phyloP scores from a whole-genome alignment of 768 basidiomycete species.

The Serendipita sp. region DNA sequence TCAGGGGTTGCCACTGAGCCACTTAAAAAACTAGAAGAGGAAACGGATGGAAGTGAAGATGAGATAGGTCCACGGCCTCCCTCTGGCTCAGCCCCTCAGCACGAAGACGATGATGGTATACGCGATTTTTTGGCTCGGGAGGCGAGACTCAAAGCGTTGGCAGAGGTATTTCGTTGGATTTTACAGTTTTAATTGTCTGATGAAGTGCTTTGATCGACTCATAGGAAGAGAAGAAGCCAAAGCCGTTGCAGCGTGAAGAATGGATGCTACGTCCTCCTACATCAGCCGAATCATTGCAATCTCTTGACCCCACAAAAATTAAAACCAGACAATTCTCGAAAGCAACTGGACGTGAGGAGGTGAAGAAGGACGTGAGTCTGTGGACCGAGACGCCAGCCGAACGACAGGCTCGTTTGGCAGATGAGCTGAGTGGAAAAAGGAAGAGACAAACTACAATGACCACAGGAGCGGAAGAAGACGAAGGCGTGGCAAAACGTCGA shows the following conservation, averaged over 20 bases:
- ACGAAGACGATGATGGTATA: constrained; percentile 44
- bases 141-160: constrained; percentile 50
- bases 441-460: constrained; percentile 26
- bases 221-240: constrained; percentile 63
- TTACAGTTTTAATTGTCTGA: not conserved
- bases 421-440: constrained; percentile 81
- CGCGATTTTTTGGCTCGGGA: constrained; percentile 75
- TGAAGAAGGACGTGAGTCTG: constrained; percentile 39
- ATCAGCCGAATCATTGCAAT: constrained; percentile 60
- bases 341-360: constrained; percentile 17
- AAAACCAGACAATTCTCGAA: constrained; percentile 61
- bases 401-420: constrained; percentile 75
- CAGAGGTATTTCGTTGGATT: constrained; percentile 26
- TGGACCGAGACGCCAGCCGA: constrained; percentile 99
- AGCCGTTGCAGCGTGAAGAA: constrained; percentile 68
- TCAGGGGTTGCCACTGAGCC: constrained; percentile 15
- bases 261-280: constrained; percentile 98
- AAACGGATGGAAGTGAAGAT: constrained; percentile 50
- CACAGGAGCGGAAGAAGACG: constrained; percentile 21
- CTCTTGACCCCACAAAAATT: constrained; percentile 67
- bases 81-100: constrained; percentile 25
- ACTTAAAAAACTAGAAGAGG: constrained; percentile 33
- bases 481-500: constrained; percentile 33
- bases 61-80: constrained; percentile 76
- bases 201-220: not conserved